phyloP scores from a whole-genome alignment of 345 rosid species.

The Stellera chamaejasme region DNA sequence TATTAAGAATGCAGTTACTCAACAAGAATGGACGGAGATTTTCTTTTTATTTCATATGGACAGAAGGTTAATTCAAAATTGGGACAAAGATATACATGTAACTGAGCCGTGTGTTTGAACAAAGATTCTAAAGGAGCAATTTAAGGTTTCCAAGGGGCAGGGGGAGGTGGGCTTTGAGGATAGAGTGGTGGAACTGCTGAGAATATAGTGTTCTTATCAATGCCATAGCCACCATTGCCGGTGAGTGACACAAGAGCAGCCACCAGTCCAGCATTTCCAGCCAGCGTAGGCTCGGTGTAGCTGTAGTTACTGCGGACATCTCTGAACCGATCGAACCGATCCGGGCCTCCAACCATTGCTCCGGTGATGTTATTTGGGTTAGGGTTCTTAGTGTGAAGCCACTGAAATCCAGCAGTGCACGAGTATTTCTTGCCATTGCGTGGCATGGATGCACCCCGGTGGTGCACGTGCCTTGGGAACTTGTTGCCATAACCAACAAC shows the following conservation, averaged over 20 bases:
- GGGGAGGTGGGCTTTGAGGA: constrained; percentile 67
- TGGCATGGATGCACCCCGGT: constrained; percentile 78
- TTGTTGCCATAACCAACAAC: constrained; percentile 66
- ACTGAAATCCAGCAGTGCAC: constrained; percentile 64
- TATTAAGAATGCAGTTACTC: too few relatives aligned
- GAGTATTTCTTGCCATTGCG: constrained; percentile 40
- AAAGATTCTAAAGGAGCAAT: background rate
- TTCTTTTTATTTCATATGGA: too few relatives aligned
- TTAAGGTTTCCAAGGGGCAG: constrained; percentile 79
- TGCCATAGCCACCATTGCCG: constrained; percentile 31
- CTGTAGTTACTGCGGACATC: constrained; percentile 47
- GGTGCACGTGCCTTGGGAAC: constrained; percentile 72
- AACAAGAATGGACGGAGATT: too few relatives aligned
- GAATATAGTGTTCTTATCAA: constrained; percentile 67
- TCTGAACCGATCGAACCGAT: constrained; percentile 49
- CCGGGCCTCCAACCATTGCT: constrained; percentile 91
- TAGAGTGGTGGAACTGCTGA: constrained; percentile 70
- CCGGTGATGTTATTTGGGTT: constrained; percentile 76
- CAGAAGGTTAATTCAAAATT: too few relatives aligned
- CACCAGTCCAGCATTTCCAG: constrained; percentile 73
- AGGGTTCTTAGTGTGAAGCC: constrained; percentile 43
- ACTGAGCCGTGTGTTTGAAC: background rate
- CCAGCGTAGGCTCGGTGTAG: constrained; percentile 73
- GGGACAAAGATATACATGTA: background rate
- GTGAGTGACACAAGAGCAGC: constrained; percentile 77